Evolutionary conservation across 2,329 filamentous ascomycete species (phyloP).

Genomic region (Phyllosticta ampelicida): DNA sequence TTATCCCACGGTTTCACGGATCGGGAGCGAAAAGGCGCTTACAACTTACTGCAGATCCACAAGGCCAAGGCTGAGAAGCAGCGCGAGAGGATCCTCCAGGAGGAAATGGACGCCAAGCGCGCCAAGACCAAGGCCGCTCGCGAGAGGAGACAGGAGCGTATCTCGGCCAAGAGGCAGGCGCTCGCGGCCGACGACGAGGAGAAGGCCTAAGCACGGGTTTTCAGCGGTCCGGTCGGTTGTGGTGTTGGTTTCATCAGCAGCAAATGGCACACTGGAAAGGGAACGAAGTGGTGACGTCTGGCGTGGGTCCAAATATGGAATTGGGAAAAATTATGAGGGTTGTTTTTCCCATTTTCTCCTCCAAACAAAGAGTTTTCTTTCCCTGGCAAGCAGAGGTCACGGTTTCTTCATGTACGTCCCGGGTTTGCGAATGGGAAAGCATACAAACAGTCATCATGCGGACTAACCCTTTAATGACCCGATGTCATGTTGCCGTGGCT

Average conservation of each 20-base stretch:
- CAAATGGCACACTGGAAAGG: slow-evolving; percentile 11
- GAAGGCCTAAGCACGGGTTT: slow-evolving; percentile 20
- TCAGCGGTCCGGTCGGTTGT: neutral
- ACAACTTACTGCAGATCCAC: slow-evolving; percentile 67
- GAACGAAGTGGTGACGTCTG: slow-evolving; percentile 27
- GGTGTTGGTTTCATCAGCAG: neutral
- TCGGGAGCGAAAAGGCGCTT: slow-evolving; percentile 18
- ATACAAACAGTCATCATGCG: neutral
- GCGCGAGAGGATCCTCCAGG: slow-evolving; percentile 91
- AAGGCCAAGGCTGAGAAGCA: slow-evolving; percentile 99
- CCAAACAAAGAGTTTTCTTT: slow-evolving; percentile 15
- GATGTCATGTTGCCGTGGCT: neutral
- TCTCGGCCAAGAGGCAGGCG: slow-evolving; percentile 80
- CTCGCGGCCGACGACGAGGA: slow-evolving; percentile 59
- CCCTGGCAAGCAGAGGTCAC: slow-evolving; percentile 31
- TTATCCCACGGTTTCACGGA: slow-evolving; percentile 33
- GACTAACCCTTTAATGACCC: neutral
- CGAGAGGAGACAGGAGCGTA: slow-evolving; percentile 94
- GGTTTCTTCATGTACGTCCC: slow-evolving; percentile 33
- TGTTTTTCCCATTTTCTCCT: slow-evolving; percentile 21
- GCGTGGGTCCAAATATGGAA: slow-evolving; percentile 29
- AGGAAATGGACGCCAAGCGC: slow-evolving; percentile 99
- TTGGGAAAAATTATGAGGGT: slow-evolving; percentile 21
- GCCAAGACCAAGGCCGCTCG: slow-evolving; percentile 99
- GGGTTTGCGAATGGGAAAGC: slow-evolving; percentile 21